Conservation (phyloP, 1,284 basidiomycete species). For the Earliella scabrosa region DNA sequence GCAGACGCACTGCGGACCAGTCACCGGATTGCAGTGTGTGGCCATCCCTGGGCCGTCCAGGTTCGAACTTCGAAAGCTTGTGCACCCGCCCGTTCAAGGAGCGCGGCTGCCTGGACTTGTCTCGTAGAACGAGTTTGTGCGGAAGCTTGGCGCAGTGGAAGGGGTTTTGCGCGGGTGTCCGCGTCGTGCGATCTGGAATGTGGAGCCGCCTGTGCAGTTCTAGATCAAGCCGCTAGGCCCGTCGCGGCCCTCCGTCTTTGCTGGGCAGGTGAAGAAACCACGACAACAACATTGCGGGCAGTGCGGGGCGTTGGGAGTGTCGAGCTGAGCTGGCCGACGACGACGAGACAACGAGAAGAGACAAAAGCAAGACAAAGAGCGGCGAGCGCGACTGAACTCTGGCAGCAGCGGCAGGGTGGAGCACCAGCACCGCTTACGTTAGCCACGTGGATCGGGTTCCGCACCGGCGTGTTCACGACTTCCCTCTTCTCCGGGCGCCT, state of each 20-base stretch:
- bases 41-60: no score
- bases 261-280: background rate
- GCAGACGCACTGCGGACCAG: background rate
- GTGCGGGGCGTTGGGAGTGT: no score
- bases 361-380: background rate
- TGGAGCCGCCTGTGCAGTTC: background rate
- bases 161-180: background rate
- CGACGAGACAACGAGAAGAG: no score
- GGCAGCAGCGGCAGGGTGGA: background rate
- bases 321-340: no score
- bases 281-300: no score
- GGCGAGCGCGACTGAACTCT: background rate
- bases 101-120: no score
- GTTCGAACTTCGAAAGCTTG: no score
- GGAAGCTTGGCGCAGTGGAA: background rate
- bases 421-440: background rate
- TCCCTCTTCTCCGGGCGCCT: background rate
- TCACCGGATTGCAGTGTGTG: background rate
- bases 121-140: no score
- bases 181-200: background rate
- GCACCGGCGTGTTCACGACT: constrained; percentile 8
- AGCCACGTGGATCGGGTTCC: constrained; percentile 10
- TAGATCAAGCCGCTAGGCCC: constrained; percentile 5
- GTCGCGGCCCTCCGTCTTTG: background rate
- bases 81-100: no score